Conservation (phyloP, 1,284 basidiomycete species). For the Peniophora sp. region DNA sequence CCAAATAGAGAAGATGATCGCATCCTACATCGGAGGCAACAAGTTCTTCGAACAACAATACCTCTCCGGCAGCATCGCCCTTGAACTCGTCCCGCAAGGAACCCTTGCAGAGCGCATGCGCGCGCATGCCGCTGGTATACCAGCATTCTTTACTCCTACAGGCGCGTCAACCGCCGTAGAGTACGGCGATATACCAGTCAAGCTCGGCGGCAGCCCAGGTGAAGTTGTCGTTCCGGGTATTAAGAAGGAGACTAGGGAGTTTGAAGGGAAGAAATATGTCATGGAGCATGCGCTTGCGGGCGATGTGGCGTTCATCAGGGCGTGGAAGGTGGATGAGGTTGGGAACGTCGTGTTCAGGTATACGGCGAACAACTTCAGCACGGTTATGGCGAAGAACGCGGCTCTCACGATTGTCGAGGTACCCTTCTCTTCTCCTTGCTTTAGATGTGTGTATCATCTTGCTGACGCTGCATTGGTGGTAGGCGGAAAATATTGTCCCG, state of each 20-base stretch:
- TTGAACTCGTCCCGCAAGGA: constrained; percentile 88
- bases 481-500: constrained; percentile 92
- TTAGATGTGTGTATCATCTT: not conserved
- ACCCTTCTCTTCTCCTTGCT: constrained; percentile 9
- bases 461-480: not conserved
- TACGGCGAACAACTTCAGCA: constrained; percentile 84
- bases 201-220: constrained; percentile 59
- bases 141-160: constrained; percentile 93
- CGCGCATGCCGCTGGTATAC: constrained; percentile 90
- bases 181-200: constrained; percentile 67
- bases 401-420: constrained; percentile 90
- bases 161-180: constrained; percentile 88
- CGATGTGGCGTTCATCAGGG: constrained; percentile 85
- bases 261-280: constrained; percentile 80
- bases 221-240: constrained; percentile 66
- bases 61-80: constrained; percentile 71
- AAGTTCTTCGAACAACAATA: constrained; percentile 75
- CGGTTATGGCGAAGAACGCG: constrained; percentile 85
- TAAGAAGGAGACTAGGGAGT: constrained; percentile 74
- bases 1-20: constrained; percentile 80
- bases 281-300: constrained; percentile 84
- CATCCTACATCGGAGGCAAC: constrained; percentile 85
- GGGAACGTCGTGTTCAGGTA: constrained; percentile 87
- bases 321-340: constrained; percentile 93
- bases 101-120: constrained; percentile 89